phyloP scores from a whole-genome alignment of 805 yeast genomes.

The Middelhovenomyces tepae region DNA sequence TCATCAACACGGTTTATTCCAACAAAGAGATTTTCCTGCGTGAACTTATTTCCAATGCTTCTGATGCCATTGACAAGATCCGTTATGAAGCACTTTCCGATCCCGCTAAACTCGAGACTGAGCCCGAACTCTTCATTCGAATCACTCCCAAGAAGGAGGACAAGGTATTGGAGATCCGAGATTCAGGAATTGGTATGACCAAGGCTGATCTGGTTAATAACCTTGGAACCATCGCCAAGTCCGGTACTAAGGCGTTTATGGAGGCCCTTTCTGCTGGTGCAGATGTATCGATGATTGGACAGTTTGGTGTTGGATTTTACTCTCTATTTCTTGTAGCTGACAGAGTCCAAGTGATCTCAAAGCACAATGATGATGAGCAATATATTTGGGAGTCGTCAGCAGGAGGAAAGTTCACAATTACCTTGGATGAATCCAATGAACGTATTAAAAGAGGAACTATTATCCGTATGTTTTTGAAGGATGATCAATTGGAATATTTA shows the following conservation, averaged over 20 bases:
- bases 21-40: slow-evolving; percentile 98
- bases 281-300: slow-evolving; percentile 99
- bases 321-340: slow-evolving; percentile 98
- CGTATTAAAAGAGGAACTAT: slow-evolving; percentile 90
- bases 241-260: slow-evolving; percentile 99
- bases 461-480: slow-evolving; percentile 93
- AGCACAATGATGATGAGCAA: slow-evolving; percentile 98
- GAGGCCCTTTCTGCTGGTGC: slow-evolving; percentile 99
- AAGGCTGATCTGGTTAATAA: slow-evolving; percentile 97
- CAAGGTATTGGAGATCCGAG: slow-evolving; percentile 93
- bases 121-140: slow-evolving; percentile 95
- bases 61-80: slow-evolving; percentile 98
- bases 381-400: slow-evolving; percentile 99
- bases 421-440: slow-evolving; percentile 82
- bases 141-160: slow-evolving; percentile 94
- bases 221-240: slow-evolving; percentile 99
- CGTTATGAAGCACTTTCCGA: slow-evolving; percentile 94
- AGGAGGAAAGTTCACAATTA: slow-evolving; percentile 97
- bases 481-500: slow-evolving; percentile 96
- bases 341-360: slow-evolving; percentile 95
- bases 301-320: slow-evolving; percentile 99
- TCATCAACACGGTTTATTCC: slow-evolving; percentile 99
- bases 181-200: slow-evolving; percentile 99
- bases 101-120: slow-evolving; percentile 84
- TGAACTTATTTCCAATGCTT: slow-evolving; percentile 97